Percentiles rank a stretch among this genome's conserved stretches.
Evolutionary conservation across 306 rosid species (phyloP).

Genomic region (Quercus robur): DNA sequence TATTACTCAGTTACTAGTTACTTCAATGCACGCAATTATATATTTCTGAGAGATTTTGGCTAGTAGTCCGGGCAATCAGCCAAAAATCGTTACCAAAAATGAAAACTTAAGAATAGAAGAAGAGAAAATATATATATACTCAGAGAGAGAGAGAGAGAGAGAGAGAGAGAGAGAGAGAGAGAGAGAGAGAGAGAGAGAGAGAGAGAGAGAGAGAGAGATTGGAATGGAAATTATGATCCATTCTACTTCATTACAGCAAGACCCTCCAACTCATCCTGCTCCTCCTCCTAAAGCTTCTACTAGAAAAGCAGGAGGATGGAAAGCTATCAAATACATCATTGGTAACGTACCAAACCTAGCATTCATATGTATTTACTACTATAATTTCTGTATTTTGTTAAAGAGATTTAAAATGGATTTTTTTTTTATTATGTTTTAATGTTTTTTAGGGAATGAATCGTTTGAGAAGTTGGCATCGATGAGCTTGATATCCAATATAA

Average conservation of each 20-base stretch:
- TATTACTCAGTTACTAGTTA: no score
- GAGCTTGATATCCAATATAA: slow-evolving; percentile 69
- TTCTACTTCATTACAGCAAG: slow-evolving; percentile 8
- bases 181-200: not conserved
- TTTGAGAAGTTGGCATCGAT: slow-evolving; percentile 91
- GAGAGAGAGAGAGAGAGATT: not conserved
- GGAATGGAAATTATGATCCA: slow-evolving; percentile 8
- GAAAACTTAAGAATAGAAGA: no score
- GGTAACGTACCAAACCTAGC: slow-evolving; percentile 21
- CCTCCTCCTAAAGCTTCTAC: not conserved
- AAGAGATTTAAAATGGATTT: not conserved
- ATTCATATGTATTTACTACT: not conserved
- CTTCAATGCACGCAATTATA: no score
- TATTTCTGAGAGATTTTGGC: no score
- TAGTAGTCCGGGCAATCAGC: no score
- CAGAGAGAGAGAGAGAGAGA: not conserved
- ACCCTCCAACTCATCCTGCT: not conserved
- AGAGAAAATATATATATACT: no score
- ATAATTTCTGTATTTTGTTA: not conserved
- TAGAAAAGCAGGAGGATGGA: slow-evolving; percentile 48
- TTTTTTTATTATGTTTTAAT: not conserved
- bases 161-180: not conserved
- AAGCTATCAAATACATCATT: slow-evolving; percentile 43
- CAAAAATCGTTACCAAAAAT: no score
- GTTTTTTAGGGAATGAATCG: slow-evolving; percentile 58